Conservation (phyloP, 495 filamentous ascomycete genomes). For the Penicillium salamii region DNA sequence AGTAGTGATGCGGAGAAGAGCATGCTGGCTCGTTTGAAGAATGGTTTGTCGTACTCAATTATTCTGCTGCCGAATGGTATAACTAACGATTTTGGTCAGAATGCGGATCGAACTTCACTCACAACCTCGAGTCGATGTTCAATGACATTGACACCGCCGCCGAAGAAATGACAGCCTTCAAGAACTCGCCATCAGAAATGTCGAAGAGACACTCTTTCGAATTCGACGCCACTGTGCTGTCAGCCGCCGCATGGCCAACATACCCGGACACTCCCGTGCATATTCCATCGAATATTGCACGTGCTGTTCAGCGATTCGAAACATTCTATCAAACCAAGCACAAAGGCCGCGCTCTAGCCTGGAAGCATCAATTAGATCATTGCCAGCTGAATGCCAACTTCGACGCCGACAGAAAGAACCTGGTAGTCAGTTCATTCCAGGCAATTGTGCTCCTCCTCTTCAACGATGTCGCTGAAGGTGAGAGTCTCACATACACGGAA, state of each 20-base stretch:
- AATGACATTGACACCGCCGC: constrained; percentile 90
- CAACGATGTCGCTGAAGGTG: constrained; percentile 61
- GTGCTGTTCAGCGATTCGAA: constrained; percentile 70
- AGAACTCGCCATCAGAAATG: constrained; percentile 39
- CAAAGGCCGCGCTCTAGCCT: constrained; percentile 76
- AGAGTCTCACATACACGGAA: constrained; percentile 62
- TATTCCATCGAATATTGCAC: constrained; percentile 68
- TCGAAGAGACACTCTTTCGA: constrained; percentile 55
- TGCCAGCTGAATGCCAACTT: constrained; percentile 80
- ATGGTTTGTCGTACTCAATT: constrained; percentile 42
- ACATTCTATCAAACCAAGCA: constrained; percentile 82
- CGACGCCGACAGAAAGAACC: constrained; percentile 73
- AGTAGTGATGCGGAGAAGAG: constrained; percentile 92
- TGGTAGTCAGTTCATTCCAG: constrained; percentile 85
- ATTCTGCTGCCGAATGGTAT: not conserved
- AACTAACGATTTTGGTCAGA: constrained; percentile 47
- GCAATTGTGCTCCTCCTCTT: constrained; percentile 91
- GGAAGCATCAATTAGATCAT: constrained; percentile 90
- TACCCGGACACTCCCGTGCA: constrained; percentile 78
- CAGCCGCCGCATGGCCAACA: constrained; percentile 83
- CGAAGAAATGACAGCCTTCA: constrained; percentile 79
- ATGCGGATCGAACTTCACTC: constrained; percentile 89
- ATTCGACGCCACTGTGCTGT: constrained; percentile 82
- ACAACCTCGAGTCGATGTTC: constrained; percentile 98
- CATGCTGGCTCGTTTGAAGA: constrained; percentile 89